These are phyloP conservation scores for Abortiporus biennis DNA, from an alignment of 1,284 basidiomycete genomes.

Conservation along the genomic window DNA sequence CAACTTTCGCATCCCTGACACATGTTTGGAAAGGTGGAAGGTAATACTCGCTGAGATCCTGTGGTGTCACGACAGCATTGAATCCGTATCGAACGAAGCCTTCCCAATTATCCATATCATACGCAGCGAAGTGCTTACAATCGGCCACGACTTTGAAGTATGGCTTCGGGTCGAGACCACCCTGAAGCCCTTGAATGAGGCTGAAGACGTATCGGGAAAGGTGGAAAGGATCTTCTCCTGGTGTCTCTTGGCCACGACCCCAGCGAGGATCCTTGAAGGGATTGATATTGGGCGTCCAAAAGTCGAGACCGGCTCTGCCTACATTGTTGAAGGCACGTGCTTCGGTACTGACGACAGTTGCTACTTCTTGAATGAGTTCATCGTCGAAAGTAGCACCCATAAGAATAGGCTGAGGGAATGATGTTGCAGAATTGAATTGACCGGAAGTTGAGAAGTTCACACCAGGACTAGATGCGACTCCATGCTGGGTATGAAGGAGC, in stretches of 20 bases:
- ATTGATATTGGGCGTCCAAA: conserved; percentile 55
- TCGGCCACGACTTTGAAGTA: conserved; percentile 46
- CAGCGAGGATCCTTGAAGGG: conserved; percentile 57
- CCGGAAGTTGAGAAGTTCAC: conserved; percentile 42
- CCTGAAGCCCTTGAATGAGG: conserved; percentile 48
- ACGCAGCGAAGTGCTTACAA: conserved; percentile 55
- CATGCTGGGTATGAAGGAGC: conserved; percentile 32
- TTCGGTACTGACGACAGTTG: conserved; percentile 46
- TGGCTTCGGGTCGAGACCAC: conserved; percentile 44
- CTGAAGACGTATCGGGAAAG: conserved; percentile 46
- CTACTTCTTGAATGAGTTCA: conserved; percentile 39
- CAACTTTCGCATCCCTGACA: conserved; percentile 51
- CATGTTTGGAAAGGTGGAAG: conserved; percentile 49
- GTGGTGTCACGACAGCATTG: conserved; percentile 45
- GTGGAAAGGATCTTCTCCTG: conserved; percentile 52
- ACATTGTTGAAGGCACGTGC: conserved; percentile 51
- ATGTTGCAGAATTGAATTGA: conserved; percentile 48
- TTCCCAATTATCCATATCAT: conserved; percentile 51
- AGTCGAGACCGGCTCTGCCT: conserved; percentile 44
- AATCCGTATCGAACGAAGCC: conserved; percentile 42
- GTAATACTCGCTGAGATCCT: conserved; percentile 52
- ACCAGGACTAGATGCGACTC: conserved; percentile 45
- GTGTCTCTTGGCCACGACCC: conserved; percentile 57
- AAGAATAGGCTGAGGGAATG: conserved; percentile 41
- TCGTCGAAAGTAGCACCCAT: conserved; percentile 39